A percentile compares a stretch with the other conserved stretches of the same genome.
These are phyloP conservation scores for Alternaria sp. DNA, from an alignment of 2,329 filamentous ascomycete species.

Conservation along the genomic window DNA sequence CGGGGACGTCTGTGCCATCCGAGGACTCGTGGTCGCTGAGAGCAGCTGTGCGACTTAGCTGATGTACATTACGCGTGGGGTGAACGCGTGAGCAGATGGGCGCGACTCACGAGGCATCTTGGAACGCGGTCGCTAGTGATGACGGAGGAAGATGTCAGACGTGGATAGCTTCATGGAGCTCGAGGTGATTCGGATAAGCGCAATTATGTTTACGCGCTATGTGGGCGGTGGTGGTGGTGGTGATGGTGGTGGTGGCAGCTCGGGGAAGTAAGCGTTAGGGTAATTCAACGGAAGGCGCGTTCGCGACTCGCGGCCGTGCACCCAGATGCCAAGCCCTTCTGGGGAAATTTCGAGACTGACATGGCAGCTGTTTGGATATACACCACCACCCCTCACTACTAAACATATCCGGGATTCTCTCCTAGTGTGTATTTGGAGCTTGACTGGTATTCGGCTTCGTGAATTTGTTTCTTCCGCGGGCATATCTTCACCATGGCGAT, in stretches of 20 bases:
- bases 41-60: conserved; percentile 47
- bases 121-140: conserved; percentile 23
- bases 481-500: conserved; percentile 47
- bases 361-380: conserved; percentile 31
- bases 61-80: conserved; percentile 10
- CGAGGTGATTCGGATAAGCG: background rate
- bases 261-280: conserved; percentile 4
- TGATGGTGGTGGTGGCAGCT: conserved; percentile 13
- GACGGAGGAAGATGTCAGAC: background rate
- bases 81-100: conserved; percentile 4
- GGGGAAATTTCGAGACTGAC: conserved; percentile 40
- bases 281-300: conserved; percentile 22
- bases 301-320: conserved; percentile 28
- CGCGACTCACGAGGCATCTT: conserved; percentile 49
- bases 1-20: conserved; percentile 40
- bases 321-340: conserved; percentile 28
- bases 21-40: conserved; percentile 54
- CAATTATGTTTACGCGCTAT: conserved; percentile 23
- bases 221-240: conserved; percentile 14
- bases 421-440: conserved; percentile 13
- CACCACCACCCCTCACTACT: conserved; percentile 41
- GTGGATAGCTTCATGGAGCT: conserved; percentile 15
- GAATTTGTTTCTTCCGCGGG: conserved; percentile 18
- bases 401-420: conserved; percentile 18
- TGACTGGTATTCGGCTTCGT: conserved; percentile 10